Evolutionary conservation across 257 asterid species (phyloP).

Genomic region (Nemophila menziesii): DNA sequence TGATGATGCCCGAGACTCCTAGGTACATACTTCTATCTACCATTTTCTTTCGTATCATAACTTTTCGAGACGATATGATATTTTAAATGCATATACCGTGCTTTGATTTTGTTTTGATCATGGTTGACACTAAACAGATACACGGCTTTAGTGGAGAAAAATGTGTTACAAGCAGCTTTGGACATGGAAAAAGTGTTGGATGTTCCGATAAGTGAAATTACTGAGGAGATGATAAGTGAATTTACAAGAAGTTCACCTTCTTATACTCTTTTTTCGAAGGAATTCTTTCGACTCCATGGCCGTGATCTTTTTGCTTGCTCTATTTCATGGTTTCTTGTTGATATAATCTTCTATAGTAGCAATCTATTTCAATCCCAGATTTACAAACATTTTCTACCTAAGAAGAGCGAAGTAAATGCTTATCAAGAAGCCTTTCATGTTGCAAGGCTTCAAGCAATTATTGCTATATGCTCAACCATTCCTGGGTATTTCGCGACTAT

Average conservation of each 20-base stretch:
- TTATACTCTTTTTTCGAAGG: constrained; percentile 29
- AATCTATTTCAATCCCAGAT: constrained; percentile 37
- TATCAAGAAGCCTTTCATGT: constrained; percentile 32
- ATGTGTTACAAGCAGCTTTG: constrained; percentile 31
- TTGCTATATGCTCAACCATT: constrained; percentile 39
- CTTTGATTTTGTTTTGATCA: too few relatives aligned
- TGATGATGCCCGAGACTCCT: constrained; percentile 64
- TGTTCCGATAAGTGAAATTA: constrained; percentile 19
- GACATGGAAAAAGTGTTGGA: constrained; percentile 38
- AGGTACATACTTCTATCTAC: constrained; percentile 15
- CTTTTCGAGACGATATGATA: too few relatives aligned
- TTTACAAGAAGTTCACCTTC: constrained; percentile 9
- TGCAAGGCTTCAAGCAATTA: constrained; percentile 37
- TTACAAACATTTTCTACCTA: constrained; percentile 13
- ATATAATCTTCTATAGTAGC: constrained; percentile 41
- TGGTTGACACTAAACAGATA: constrained; percentile 15
- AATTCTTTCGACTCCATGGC: constrained; percentile 39
- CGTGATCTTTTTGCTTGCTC: constrained; percentile 39
- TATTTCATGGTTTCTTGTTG: constrained; percentile 36
- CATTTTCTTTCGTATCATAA: too few relatives aligned
- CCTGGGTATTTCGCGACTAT: constrained; percentile 51
- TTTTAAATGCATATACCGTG: too few relatives aligned
- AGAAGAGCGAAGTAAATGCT: constrained; percentile 6
- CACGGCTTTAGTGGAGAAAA: constrained; percentile 44
- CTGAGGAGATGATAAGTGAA: constrained; percentile 19